These are phyloP conservation scores for Domatiomyces catenatus DNA, from an alignment of 2,329 filamentous ascomycete species.

Conservation along the genomic window DNA sequence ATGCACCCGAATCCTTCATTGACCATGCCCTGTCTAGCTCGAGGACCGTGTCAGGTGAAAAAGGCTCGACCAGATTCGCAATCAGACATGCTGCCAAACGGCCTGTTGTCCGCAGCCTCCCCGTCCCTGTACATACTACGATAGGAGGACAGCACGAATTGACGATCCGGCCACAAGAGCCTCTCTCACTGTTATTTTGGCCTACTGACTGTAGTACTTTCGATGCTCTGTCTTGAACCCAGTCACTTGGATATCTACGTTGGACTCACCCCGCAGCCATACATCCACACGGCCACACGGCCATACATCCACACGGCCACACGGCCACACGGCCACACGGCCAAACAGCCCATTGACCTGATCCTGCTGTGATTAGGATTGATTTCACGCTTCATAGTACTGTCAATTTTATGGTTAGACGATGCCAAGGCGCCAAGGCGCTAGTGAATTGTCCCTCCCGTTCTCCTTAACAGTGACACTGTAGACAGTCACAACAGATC, in stretches of 20 bases:
- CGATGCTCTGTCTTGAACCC: background rate
- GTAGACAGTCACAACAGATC: conserved; percentile 4
- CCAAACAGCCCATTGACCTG: too few species aligned
- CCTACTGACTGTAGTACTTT: background rate
- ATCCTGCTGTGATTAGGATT: too few species aligned
- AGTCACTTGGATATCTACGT: too few species aligned
- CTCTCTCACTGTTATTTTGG: background rate
- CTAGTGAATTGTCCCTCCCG: too few species aligned
- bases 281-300: too few species aligned
- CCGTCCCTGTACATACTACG: background rate
- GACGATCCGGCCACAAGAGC: background rate
- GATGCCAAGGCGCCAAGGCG: too few species aligned
- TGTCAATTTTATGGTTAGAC: too few species aligned
- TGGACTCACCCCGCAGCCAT: too few species aligned
- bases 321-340: too few species aligned
- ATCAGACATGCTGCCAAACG: background rate
- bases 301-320: too few species aligned
- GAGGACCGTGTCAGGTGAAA: background rate
- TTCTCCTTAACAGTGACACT: too few species aligned
- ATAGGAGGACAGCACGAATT: background rate
- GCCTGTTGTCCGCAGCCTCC: background rate
- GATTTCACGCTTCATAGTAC: too few species aligned
- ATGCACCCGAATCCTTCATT: background rate
- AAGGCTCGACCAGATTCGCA: background rate
- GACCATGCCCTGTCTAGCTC: background rate